phyloP scores from a whole-genome alignment of 768 basidiomycete genomes.

The Pulveroboletus sp. region DNA sequence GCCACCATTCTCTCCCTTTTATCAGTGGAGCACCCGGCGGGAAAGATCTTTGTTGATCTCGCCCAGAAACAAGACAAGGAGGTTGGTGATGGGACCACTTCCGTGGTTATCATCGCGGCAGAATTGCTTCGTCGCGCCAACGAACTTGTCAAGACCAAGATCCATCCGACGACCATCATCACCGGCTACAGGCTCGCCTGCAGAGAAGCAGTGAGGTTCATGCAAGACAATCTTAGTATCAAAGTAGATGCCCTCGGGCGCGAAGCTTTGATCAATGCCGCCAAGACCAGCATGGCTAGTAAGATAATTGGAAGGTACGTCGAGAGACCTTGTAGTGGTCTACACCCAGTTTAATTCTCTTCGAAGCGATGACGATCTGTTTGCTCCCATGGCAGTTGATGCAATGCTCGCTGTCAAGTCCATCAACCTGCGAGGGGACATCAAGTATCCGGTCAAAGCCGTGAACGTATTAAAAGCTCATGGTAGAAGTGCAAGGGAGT shows the following conservation, averaged over 20 bases:
- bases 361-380: conserved; percentile 89
- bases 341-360: conserved; percentile 1
- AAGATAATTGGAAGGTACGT: conserved; percentile 96
- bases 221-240: conserved; percentile 95
- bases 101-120: conserved; percentile 97
- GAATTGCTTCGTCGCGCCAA: conserved; percentile 94
- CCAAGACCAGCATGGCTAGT: conserved; percentile 98
- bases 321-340: not conserved
- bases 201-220: conserved; percentile 94
- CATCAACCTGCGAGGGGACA: conserved; percentile 88
- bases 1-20: conserved; percentile 96
- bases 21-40: conserved; percentile 95
- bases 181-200: conserved; percentile 97
- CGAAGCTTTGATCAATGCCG: conserved; percentile 91
- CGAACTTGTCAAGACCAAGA: conserved; percentile 96
- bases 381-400: conserved; percentile 98
- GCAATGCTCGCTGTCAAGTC: conserved; percentile 98
- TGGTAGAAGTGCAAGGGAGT: conserved; percentile 92
- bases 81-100: conserved; percentile 98
- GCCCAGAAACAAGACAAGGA: conserved; percentile 99
- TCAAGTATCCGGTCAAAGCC: conserved; percentile 98
- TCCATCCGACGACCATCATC: conserved; percentile 99
- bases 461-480: conserved; percentile 98
- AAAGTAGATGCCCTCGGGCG: conserved; percentile 91
- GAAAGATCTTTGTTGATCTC: conserved; percentile 95